A percentile compares a stretch with the other conserved stretches of the same genome.
phyloP scores from a whole-genome alignment of 345 rosid genomes.

The Sisymbrium irio region DNA sequence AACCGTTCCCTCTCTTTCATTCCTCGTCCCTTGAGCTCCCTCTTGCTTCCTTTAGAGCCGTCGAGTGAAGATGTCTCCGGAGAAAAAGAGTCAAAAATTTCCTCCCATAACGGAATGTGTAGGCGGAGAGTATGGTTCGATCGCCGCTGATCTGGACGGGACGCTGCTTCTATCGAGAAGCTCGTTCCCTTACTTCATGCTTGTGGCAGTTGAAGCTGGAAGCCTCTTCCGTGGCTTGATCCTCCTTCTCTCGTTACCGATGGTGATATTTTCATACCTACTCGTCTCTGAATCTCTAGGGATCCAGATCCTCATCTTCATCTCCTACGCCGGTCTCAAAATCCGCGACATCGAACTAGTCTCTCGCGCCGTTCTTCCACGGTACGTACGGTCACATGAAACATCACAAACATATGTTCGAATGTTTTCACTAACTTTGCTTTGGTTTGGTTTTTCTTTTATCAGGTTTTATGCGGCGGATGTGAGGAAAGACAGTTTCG shows the following conservation, averaged over 20 bases:
- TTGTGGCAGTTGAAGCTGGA: slow-evolving; percentile 87
- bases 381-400: slow-evolving; percentile 38
- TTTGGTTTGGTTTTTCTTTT: no score
- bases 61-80: slow-evolving; percentile 33
- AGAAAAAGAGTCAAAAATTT: slow-evolving; percentile 34
- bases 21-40: not conserved
- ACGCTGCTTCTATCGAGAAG: slow-evolving; percentile 76
- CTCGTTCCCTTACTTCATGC: slow-evolving; percentile 92
- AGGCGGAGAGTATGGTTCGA: slow-evolving; percentile 48
- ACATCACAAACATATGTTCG: no score
- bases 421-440: no score
- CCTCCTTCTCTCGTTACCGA: slow-evolving; percentile 71
- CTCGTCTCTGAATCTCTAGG: slow-evolving; percentile 84
- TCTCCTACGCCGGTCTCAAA: slow-evolving; percentile 79
- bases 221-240: slow-evolving; percentile 78
- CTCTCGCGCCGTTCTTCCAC: slow-evolving; percentile 84
- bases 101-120: slow-evolving; percentile 54
- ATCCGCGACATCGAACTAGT: slow-evolving; percentile 85
- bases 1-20: slow-evolving; percentile 37
- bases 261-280: slow-evolving; percentile 61
- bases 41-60: not conserved
- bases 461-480: slow-evolving; percentile 77
- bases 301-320: slow-evolving; percentile 82
- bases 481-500: slow-evolving; percentile 78
- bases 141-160: slow-evolving; percentile 95